Evolutionary conservation across 106 monocot genomes (phyloP).

Genomic region (Narthecium ossifragum): DNA sequence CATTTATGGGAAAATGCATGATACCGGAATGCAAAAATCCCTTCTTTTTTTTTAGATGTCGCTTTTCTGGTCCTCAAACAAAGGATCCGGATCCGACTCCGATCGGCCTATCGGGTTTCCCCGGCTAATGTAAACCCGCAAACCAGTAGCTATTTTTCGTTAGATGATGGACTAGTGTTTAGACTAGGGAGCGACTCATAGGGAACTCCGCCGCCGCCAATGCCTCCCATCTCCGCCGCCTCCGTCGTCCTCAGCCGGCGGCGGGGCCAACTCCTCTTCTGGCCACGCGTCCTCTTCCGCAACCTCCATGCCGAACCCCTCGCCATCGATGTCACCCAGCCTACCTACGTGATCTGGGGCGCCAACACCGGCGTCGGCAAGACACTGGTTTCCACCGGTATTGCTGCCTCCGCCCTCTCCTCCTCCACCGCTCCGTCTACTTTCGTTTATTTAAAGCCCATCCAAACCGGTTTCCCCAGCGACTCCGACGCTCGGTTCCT

Average conservation of each 20-base stretch:
- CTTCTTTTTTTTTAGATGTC: no score
- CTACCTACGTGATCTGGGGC: constrained; percentile 78
- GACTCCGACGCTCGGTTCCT: constrained; percentile 90
- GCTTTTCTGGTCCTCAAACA: no score
- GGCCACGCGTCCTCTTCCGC: neutral
- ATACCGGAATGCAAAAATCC: no score
- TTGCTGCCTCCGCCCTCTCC: constrained; percentile 56
- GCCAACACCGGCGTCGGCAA: constrained; percentile 95
- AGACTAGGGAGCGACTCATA: no score
- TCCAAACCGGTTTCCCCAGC: constrained; percentile 87
- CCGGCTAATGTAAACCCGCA: no score
- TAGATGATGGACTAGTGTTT: no score
- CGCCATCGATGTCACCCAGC: constrained; percentile 47
- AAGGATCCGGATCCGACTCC: no score
- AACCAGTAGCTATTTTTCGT: no score
- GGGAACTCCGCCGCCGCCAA: neutral
- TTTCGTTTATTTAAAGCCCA: constrained; percentile 77
- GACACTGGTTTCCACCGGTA: constrained; percentile 89
- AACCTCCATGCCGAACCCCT: neutral
- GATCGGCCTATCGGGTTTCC: no score
- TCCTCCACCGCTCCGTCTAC: constrained; percentile 14
- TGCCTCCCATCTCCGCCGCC: constrained; percentile 5
- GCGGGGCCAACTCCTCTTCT: neutral
- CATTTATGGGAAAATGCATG: no score
- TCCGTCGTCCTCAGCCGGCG: constrained; percentile 10